Evolutionary conservation across 2,329 filamentous ascomycete species (phyloP), one percentile per base, ranked within the genome.

Genomic region (Ophiostoma novo-ulmi): DNA sequence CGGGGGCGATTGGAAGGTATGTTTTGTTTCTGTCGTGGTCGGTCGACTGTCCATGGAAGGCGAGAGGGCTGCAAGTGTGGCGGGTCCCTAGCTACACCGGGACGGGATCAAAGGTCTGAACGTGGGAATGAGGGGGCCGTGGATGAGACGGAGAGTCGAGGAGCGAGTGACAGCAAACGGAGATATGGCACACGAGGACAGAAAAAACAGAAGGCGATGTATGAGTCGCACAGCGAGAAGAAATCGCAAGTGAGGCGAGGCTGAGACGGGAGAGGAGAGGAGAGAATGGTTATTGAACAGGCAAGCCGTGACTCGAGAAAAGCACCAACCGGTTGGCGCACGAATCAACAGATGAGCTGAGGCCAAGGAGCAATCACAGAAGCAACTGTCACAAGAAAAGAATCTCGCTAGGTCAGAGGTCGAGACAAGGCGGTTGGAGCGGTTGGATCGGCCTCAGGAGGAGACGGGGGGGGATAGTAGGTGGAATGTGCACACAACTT

Each of bases 21-120:
- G 82, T 76, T 82, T 81, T 72, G 81, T 78, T 79, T 84, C 82
- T 78, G 81, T 80, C 78, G 82, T 80, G 74, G 81, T 80, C 76
- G 82, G 80, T 80, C 80, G 82, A 79, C 81, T 80, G 80, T 85
- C 83, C 83, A 85, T 85, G 80, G 71, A 82, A 84, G 76, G 73
- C 70, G 69, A 72, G 26, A 68, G 69, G 69, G 69, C 71, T 71
- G 72, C 70, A 58, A 58, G 20, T 36, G 55, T 58, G 70, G 36
- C 63, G 70, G 71, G 64, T 70, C 71, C 71, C 70, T 67, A 44
- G 36, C 61, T 41, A 26, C 63, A 38, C 70, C 67, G 58, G 71
- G 70, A 67, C 66, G 35, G 20, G 48, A 55, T 61, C 52, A 35
- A 41, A 61, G 69, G 8, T n/a, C 64, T 22, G 20, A 11, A 17